Percentiles rank a stretch among this genome's conserved stretches.
These are phyloP conservation scores for Tylopilus intermedius DNA, from an alignment of 768 basidiomycete genomes.

Conservation along the genomic window DNA sequence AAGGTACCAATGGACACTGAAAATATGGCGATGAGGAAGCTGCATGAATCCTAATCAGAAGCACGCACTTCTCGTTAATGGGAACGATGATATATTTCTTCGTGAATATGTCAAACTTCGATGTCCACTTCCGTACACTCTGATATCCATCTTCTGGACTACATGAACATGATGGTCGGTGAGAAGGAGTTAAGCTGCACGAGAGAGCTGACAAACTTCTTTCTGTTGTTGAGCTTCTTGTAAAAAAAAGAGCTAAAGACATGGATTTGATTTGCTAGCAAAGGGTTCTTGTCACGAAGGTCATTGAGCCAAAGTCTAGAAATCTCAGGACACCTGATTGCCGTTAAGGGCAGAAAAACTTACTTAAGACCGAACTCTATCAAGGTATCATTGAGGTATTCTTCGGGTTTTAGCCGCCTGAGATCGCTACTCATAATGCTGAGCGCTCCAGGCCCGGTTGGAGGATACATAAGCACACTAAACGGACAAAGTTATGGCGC, in stretches of 20 bases:
- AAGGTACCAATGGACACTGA: conserved; percentile 94
- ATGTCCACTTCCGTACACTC: conserved; percentile 91
- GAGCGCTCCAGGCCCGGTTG: conserved; percentile 64
- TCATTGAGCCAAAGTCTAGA: conserved; percentile 65
- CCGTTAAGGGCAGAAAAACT: conserved; percentile 23
- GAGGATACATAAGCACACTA: conserved; percentile 77
- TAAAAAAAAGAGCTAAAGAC: conserved; percentile 98
- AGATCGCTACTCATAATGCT: conserved; percentile 79
- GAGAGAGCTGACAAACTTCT: conserved; percentile 40
- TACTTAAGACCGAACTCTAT: conserved; percentile 96
- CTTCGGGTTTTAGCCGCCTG: conserved; percentile 65
- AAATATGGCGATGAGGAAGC: conserved; percentile 4
- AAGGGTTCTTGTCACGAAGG: conserved; percentile 50
- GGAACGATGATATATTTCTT: conserved; percentile 94
- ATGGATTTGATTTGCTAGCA: conserved; percentile 69
- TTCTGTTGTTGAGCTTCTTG: conserved; percentile 73
- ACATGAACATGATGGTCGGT: conserved; percentile 24
- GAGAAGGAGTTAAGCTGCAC: conserved; percentile 2
- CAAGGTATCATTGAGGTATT: conserved; percentile 93
- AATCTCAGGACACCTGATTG: conserved; percentile 3
- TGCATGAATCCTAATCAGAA: neutral
- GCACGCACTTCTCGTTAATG: conserved; percentile 87
- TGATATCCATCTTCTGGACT: conserved; percentile 66
- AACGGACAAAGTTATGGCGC: conserved; percentile 1
- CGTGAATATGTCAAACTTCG: conserved; percentile 78